Evolutionary conservation across 192 early-diverging fungal genomes (phyloP), one percentile per base, ranked within the genome.

Genomic region (Spinellus fusiger): DNA sequence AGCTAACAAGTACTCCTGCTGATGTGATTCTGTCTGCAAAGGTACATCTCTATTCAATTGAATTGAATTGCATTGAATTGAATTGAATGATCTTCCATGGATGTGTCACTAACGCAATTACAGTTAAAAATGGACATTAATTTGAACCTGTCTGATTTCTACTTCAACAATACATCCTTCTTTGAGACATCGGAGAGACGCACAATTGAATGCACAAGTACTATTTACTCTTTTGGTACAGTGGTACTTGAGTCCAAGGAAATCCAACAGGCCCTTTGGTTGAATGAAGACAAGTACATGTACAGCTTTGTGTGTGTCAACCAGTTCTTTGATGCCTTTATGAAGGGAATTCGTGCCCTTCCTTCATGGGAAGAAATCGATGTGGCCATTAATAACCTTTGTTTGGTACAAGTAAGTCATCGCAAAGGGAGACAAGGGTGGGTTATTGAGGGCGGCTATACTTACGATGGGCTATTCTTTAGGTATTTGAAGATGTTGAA

Each of bases 271-370:
- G 76, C 74, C 0, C 35, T 74, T 1, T 66, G 53, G 64, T 50
- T 68, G 0, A 59, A 60, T n/a, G 68, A 76, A 48, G 66, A 64
- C 2, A 69, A 68, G 38, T 68, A 71, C 53, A 56, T 73, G 48
- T 73, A 73, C 22, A 76, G 61, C 33, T 81, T 81, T 67, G 73
- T 70, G 9, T 76, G 69, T 68, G 76, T 76, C 6, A 81, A 78
- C 56, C 76, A 81, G 38, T 81, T 81, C 61, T 81, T 81, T 68
- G 66, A 73, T 54, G 68, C 73, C 4, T 81, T 81, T 28, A 66
- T 81, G 66, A 76, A 73, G 33, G 71, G 76, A n/a, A 65, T 81
- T 29, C 60, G 61, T 46, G 59, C 55, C 5, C 47, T 81, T 13
- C 71, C 64, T 5, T 65, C 71, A 3, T 64, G 62, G 64, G 76